Percentiles rank a stretch among this genome's conserved stretches.
These are phyloP conservation scores for Boletus tomentosulus DNA, from an alignment of 768 basidiomycete species.

Conservation along the genomic window DNA sequence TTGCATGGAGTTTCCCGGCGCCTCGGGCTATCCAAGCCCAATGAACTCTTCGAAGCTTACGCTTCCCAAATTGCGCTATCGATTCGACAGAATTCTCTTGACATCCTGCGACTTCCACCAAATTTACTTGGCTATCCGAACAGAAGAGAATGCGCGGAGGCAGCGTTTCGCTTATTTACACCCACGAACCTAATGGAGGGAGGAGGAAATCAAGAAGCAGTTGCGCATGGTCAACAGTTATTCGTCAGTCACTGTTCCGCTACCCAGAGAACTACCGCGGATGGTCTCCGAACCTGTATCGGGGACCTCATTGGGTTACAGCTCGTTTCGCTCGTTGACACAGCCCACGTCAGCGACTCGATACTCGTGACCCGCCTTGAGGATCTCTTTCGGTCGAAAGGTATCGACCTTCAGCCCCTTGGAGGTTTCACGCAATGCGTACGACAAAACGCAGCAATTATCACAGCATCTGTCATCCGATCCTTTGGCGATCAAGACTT, in stretches of 20 bases:
- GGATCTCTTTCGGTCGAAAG: conserved; percentile 32
- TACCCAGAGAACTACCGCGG: conserved; percentile 41
- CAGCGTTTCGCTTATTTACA: conserved; percentile 63
- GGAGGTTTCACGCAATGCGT: conserved; percentile 36
- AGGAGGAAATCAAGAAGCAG: conserved; percentile 25
- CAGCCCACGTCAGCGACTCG: conserved; percentile 16
- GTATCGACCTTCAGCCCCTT: conserved; percentile 27
- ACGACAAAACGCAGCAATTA: conserved; percentile 46
- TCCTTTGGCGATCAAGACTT: conserved; percentile 68
- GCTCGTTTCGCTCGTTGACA: conserved; percentile 46
- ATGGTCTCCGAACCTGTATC: conserved; percentile 62
- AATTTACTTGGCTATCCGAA: conserved; percentile 72
- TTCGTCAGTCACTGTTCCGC: conserved; percentile 64
- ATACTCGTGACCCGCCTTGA: conserved; percentile 31
- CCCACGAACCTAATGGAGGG: conserved; percentile 58
- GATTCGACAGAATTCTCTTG: conserved; percentile 45
- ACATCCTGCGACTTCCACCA: conserved; percentile 62
- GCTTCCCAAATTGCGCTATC: conserved; percentile 72
- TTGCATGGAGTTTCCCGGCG: conserved; percentile 59
- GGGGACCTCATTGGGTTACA: conserved; percentile 65
- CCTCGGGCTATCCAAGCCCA: conserved; percentile 59
- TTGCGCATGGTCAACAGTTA: conserved; percentile 37
- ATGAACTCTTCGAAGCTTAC: conserved; percentile 72
- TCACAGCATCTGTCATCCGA: conserved; percentile 56
- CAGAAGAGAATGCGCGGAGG: conserved; percentile 60